phyloP scores from a whole-genome alignment of 192 early-diverging fungal species.

The Entomortierella beljakovae region DNA sequence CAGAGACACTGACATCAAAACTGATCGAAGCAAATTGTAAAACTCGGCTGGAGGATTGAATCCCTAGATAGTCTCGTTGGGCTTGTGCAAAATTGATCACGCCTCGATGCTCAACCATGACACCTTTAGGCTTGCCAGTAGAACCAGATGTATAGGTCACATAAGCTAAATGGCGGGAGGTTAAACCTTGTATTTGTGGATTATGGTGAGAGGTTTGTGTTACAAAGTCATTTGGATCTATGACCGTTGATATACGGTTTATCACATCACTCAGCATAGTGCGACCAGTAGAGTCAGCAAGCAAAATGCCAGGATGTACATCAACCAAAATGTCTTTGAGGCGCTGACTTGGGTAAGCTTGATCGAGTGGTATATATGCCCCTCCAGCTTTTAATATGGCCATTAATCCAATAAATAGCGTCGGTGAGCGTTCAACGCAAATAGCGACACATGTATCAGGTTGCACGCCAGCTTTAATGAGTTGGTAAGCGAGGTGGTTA shows the following conservation, averaged over 20 bases:
- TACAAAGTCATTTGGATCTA: too few species aligned
- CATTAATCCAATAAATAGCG: too few species aligned
- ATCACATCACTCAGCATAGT: not conserved
- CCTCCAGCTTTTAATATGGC: not conserved
- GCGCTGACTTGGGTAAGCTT: not conserved
- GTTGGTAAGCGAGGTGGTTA: too few species aligned
- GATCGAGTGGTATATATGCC: not conserved
- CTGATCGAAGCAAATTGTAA: conserved; percentile 13
- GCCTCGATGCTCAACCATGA: not conserved
- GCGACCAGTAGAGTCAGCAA: not conserved
- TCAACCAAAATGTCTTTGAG: not conserved
- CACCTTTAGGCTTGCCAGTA: not conserved
- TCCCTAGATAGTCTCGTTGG: not conserved
- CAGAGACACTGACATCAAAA: conserved; percentile 21
- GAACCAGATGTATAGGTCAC: not conserved
- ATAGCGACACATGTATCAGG: too few species aligned
- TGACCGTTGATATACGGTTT: not conserved
- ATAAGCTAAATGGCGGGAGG: not conserved
- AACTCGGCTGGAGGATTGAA: not conserved
- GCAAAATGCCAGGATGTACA: not conserved
- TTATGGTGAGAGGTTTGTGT: not conserved
- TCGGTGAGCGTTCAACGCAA: too few species aligned
- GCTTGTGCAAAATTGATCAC: not conserved
- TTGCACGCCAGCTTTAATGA: too few species aligned
- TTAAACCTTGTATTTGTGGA: not conserved